Conservation (phyloP, 164 flowering plant genomes). For the Umbellularia californica region DNA sequence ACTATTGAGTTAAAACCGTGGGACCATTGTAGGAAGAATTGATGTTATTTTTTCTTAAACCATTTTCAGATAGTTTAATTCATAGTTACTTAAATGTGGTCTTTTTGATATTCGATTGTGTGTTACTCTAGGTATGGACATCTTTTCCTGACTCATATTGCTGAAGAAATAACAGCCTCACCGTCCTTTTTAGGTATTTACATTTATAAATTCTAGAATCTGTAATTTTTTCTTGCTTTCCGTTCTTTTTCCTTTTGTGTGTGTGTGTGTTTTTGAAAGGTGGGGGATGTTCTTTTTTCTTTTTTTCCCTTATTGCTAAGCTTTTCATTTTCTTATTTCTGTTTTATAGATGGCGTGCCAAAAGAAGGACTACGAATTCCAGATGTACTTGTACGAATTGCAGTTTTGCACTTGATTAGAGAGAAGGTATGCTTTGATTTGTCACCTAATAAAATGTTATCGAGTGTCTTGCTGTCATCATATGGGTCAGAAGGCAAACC, state of each 20-base stretch:
- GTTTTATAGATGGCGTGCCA: constrained; percentile 84
- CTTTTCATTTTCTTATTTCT: background rate
- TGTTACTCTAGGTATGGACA: constrained; percentile 59
- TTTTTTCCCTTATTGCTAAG: constrained; percentile 3
- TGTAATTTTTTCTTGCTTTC: background rate
- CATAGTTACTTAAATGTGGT: no score
- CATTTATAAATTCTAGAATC: background rate
- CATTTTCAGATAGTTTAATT: no score
- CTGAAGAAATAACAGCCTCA: constrained; percentile 69
- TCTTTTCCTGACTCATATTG: constrained; percentile 72
- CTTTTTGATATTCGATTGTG: background rate
- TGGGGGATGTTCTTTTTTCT: background rate
- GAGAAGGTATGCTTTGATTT: constrained; percentile 57
- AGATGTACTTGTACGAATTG: constrained; percentile 90
- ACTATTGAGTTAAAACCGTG: no score
- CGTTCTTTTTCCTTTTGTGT: background rate
- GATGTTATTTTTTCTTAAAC: no score
- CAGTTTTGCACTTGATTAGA: constrained; percentile 46
- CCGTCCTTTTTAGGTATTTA: constrained; percentile 74
- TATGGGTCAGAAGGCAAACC: background rate
- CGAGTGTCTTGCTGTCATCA: background rate
- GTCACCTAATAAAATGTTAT: background rate
- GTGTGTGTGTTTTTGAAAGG: background rate
- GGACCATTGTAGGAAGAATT: no score
- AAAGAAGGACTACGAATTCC: constrained; percentile 84